Percentiles rank a stretch among this genome's conserved stretches.
Evolutionary conservation across 192 early-diverging fungal species (phyloP).

Genomic region (Rhizophagus clarus): DNA sequence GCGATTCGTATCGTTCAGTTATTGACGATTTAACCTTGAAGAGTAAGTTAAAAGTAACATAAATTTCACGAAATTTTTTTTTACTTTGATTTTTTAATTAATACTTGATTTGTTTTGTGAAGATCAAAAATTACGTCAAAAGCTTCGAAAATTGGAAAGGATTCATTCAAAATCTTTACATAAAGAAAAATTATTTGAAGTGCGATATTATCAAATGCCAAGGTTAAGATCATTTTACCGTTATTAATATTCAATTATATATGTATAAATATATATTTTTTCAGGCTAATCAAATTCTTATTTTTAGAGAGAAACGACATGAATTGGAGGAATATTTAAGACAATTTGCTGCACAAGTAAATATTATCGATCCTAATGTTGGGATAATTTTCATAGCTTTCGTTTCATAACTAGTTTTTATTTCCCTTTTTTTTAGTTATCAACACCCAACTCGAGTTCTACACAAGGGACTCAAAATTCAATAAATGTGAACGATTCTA

Average conservation of each 20-base stretch:
- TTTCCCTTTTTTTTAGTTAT: neutral
- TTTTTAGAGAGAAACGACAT: slow-evolving; percentile 13
- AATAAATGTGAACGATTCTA: neutral
- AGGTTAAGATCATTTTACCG: neutral
- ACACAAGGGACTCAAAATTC: neutral
- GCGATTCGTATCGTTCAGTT: slow-evolving; percentile 20
- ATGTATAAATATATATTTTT: neutral
- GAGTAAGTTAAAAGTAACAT: slow-evolving; percentile 15
- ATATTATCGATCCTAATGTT: neutral
- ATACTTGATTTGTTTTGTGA: neutral
- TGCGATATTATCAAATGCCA: slow-evolving; percentile 33
- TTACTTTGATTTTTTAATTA: no score
- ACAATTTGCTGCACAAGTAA: slow-evolving; percentile 27
- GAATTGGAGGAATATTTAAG: slow-evolving; percentile 30
- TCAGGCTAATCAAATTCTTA: neutral
- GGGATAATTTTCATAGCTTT: neutral
- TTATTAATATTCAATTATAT: neutral
- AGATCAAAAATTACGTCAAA: slow-evolving; percentile 30
- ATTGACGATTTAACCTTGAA: slow-evolving; percentile 26
- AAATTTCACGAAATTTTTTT: no score
- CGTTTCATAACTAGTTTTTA: neutral
- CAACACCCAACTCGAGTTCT: slow-evolving; percentile 3
- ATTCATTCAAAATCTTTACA: slow-evolving; percentile 10
- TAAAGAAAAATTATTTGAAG: slow-evolving; percentile 30
- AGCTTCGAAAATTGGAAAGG: slow-evolving; percentile 12